phyloP scores from a whole-genome alignment of 441 rosid species.

The Eruca vesicaria region DNA sequence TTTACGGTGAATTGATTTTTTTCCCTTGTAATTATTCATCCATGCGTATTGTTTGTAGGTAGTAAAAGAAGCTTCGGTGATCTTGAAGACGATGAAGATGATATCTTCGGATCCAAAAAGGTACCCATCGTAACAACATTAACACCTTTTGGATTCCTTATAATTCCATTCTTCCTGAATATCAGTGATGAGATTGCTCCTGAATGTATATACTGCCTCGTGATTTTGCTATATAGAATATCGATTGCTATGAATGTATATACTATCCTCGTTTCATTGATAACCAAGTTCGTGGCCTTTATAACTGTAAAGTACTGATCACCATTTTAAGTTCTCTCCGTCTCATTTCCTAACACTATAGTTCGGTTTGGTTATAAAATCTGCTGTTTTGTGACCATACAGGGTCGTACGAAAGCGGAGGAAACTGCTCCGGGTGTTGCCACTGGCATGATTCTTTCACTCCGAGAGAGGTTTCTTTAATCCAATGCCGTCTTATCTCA shows the following conservation, averaged over 20 bases:
- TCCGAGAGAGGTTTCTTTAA: conserved; percentile 73
- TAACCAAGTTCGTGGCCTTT: too few relatives aligned
- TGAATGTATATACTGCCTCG: neutral
- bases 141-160: neutral
- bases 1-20: neutral
- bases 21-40: neutral
- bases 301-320: too few relatives aligned
- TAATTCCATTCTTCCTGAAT: too few relatives aligned
- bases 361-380: neutral
- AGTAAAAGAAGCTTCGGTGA: conserved; percentile 83
- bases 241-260: too few relatives aligned
- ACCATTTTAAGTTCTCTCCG: neutral
- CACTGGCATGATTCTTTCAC: conserved; percentile 84
- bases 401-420: conserved; percentile 67
- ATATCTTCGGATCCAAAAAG: conserved; percentile 81
- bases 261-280: neutral
- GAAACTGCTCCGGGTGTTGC: conserved; percentile 86
- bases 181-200: too few relatives aligned
- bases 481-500: neutral
- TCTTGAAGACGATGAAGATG: conserved; percentile 93
- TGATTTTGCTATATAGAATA: neutral
- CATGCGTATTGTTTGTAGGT: conserved; percentile 42
- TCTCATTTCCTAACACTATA: neutral
- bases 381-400: conserved; percentile 17
- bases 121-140: too few relatives aligned